Conservation (phyloP, 176 grass and related monocot species). For the Oryza officinalis region DNA sequence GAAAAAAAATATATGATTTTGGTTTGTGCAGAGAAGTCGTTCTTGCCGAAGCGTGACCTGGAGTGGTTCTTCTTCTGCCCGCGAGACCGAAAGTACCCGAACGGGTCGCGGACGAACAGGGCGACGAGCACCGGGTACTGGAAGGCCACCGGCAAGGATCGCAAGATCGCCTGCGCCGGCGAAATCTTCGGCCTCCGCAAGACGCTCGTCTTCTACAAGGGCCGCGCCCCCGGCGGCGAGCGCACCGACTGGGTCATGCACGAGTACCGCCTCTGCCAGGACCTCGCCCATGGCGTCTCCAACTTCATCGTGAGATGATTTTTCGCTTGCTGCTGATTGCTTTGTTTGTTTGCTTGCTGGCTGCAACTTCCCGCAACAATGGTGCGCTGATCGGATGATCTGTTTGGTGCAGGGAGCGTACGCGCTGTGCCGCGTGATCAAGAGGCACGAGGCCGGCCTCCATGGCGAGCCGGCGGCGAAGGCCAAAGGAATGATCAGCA, state of each 20-base stretch:
- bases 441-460: constrained; percentile 61
- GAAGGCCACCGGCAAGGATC: constrained; percentile 97
- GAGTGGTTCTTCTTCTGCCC: constrained; percentile 99
- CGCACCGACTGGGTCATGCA: constrained; percentile 99
- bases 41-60: constrained; percentile 83
- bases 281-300: constrained; percentile 67
- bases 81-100: constrained; percentile 91
- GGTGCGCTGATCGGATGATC: no score
- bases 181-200: constrained; percentile 74
- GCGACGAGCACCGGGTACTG: constrained; percentile 82
- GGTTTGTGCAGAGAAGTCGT: constrained; percentile 77
- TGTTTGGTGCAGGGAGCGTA: constrained; percentile 57
- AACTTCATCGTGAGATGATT: constrained; percentile 62
- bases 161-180: constrained; percentile 61
- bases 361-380: no score
- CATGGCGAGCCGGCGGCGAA: constrained; percentile 21
- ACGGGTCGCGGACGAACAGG: constrained; percentile 92
- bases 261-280: constrained; percentile 94
- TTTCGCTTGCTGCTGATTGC: no score
- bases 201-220: constrained; percentile 94
- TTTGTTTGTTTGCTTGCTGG: no score
- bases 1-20: neutral
- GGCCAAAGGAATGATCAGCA: constrained; percentile 23
- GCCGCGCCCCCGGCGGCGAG: constrained; percentile 90
- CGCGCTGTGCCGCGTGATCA: constrained; percentile 85